Evolutionary conservation across 805 yeast species (phyloP), one percentile per base, ranked within the genome.

Genomic region (Spathaspora sp.): DNA sequence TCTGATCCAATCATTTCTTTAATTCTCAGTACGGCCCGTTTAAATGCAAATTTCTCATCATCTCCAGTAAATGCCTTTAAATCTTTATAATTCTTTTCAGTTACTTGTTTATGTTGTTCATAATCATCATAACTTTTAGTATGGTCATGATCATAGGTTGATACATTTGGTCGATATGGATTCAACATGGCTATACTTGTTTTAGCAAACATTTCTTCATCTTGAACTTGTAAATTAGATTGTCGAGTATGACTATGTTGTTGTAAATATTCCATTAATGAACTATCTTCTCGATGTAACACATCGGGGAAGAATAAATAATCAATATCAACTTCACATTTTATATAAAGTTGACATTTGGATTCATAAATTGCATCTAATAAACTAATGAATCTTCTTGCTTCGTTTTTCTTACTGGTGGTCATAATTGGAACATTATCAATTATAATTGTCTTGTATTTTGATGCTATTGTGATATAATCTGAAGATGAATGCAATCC

Each of bases 31-130:
- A 85, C 83, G 0, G 92, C 91, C 56, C 92, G 68, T 55, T 81
- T 82, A 59, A 78, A 86, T 2, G 92, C 90, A 66, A 86, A 86
- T 67, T 77, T 77, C 61, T 86, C 92, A 65, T 86, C 92, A 58
- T 86, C 89, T 20, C 92, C 92, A 0, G 90, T 86, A 58, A 86
- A 86, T 9, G 83, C 81, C 10, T 72, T 69, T 17, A 76, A 62
- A 48, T 82, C 74, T 12, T 77, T 71, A 57, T 74, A 82, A 57
- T 81, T 54, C 6, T 39, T 29, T 12, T 16, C 16, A 9, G 43
- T 39, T 10, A 26, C 19, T 38, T 43, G 42, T 6, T n/a, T n/a
- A n/a, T 23, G 31, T 38, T 43, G 42, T 11, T 42, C 45, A 42
- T 42, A 42, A 18, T 57, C 58, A 12, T 49, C 50, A 32, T 56